Base-by-base conservation (phyloP, 2,329 filamentous ascomycete genomes). In the Penicillium sp. region DNA sequence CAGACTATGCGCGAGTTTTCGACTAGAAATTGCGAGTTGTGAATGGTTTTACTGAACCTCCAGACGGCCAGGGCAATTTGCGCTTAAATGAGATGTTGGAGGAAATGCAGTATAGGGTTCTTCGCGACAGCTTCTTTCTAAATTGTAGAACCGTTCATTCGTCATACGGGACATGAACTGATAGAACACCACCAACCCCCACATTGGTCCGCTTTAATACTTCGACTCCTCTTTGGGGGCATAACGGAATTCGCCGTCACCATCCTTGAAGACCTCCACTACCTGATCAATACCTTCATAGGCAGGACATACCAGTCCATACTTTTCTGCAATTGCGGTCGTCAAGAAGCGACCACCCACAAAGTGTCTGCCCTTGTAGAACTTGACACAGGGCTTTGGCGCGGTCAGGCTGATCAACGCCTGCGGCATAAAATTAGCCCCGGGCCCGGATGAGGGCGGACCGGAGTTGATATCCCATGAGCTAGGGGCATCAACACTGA, bases 381-480 rank as follows among this genome's bases (percentile, higher is more conserved):
- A 82, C 67, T 84, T 86, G 5, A 89, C 86, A 51, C 95, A 74
- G 5, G 91, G 91, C 72, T 98, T 98, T 3, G 93, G 90, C 8
- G 93, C 93, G 41, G 91, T 95, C 63, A 98, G 74, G 65, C 88
- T 95, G 57, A 98, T 83, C 49, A 98, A 74, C 18, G 84, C 83
- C 32, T 78, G 75, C 55, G 93, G 93, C 73, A 87, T 83, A 63
- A 95, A 97, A 4, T 77, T 82, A 60, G 84, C 85, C 1, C 90
- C 91, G 0, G 88, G 78, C 0, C 89, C 91, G 1, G 83, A 80
- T 45, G 76, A 72, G 9, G 90, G 90, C 7, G 91, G 91, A 0
- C 93, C 93, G 9, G 76, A 75, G 63, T 95, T 88, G 48, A 98
- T 94, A 67, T 93, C 83, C 93, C 93, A 98, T 1, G 88, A 93